Evolutionary conservation across 176 grass and related monocot species (phyloP), one percentile per base, ranked within the genome.

Genomic region (Oryza glumipatula): DNA sequence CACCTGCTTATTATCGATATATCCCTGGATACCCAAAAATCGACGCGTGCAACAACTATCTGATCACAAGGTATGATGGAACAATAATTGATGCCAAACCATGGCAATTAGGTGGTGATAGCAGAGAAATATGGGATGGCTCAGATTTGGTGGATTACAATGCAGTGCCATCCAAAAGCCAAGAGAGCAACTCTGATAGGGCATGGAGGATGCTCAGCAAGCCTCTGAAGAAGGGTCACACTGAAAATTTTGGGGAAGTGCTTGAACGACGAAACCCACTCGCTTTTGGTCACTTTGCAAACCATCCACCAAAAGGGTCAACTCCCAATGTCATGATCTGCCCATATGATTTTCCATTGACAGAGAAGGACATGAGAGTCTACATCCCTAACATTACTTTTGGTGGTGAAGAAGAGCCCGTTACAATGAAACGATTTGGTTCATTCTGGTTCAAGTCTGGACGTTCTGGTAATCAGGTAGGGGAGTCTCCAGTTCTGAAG

Each of bases 11-110:
- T 88, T 95, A 98, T 83, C 89, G 81, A 36, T 92, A 91, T 82
- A 98, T 98, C 77, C 93, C 93, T 74, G 93, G 91, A 38, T 98
- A 98, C 82, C 96, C 96, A 56, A 95, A 83, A 84, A 90, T 99
- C 41, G 93, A 96, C 73, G 81, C 81, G 1, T 92, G 79, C 68
- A 99, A 99, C 66, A 86, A 85, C 30, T 99, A 96, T 80, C 84
- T 99, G 65, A 94, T 99, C 60, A 92, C 96, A 72, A 82, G 96
- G 87, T 99, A 99, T 72, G 96, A 96, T 30, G 93, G 93, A 71
- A 92, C 84, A 78, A 84, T 96, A 82, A 96, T 99, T 47, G 86
- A 99, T 69, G 93, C 93, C 30, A 92, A 99, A 73, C 93, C 93
- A 24, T 99, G 96, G 93, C 70, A 79, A 56, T 60, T 72, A 54